Base-by-base conservation (phyloP, 345 rosid species). In the Rubroshorea leprosula region DNA sequence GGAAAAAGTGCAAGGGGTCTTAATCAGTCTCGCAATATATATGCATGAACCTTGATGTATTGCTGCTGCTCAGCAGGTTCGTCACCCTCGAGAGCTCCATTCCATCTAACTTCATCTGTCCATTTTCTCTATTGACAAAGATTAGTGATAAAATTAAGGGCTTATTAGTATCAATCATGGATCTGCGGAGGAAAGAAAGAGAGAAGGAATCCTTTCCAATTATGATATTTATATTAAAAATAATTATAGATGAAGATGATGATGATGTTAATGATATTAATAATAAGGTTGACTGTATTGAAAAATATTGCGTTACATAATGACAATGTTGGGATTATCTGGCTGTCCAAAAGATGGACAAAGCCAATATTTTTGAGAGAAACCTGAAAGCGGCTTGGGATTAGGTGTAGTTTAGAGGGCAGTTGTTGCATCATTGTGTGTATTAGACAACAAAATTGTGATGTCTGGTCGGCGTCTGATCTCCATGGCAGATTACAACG, bases 381-480 rank as follows among this genome's bases (percentile, higher is more conserved):
- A 55, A 22, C 44, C n/a, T 22, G 43, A 50, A 43, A 51, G 62
- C 13, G 10, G 35, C 19, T 45, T 5, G 55, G n/a, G 59, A 65
- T 74, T 72, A 68, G 73, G 75, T 78, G 35, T 39, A 52, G 58
- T 27, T 60, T 49, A 29, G 68, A 68, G 72, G 62, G 71, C 63
- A 51, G 56, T 55, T 25, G 65, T 65, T 66, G 60, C 68, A 71
- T 80, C 71, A 69, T 48, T 52, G 25, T 45, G 12, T 16, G 35
- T 48, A 49, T 50, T 68, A 63, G 29, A 71, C 60, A 62, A 60
- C 67, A 72, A 74, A 69, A 44, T 20, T 21, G 47, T 80, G 69
- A 80, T 77, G 76, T 55, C 51, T 74, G 82, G 85, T 62, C 80
- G 82, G 82, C 63, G 49, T 72, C 79, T 72, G 74, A 77, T 67